These are phyloP conservation scores for Apiospora aurea DNA, from an alignment of 2,329 filamentous ascomycete genomes.

Conservation along the genomic window DNA sequence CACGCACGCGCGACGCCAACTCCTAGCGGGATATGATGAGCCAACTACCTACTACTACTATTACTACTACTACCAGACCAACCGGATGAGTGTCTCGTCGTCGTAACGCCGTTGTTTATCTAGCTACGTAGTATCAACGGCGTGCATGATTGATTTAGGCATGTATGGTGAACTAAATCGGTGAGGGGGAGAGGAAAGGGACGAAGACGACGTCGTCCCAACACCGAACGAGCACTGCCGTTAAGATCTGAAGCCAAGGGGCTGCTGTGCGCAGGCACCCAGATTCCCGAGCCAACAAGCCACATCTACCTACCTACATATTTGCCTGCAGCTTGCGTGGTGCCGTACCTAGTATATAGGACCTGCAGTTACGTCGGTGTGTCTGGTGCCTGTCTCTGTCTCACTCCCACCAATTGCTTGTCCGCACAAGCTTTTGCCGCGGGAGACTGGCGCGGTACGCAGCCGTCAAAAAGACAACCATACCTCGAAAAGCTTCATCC, in stretches of 20 bases:
- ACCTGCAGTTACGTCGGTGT: not conserved
- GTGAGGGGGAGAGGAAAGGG: not conserved
- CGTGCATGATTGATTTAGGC: not conserved
- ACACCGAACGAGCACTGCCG: not conserved
- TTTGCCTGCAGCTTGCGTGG: slow-evolving; percentile 13
- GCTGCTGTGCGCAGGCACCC: slow-evolving; percentile 11
- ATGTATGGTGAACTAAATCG: not conserved
- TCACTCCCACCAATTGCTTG: not conserved
- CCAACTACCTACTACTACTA: no score
- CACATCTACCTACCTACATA: not conserved
- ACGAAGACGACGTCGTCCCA: not conserved
- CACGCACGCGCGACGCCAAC: not conserved
- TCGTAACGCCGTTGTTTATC: not conserved
- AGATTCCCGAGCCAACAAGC: slow-evolving; percentile 16
- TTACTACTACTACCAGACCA: not conserved
- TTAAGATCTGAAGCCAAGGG: not conserved
- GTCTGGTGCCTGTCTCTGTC: slow-evolving; percentile 1
- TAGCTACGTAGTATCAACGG: not conserved
- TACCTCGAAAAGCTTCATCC: slow-evolving; percentile 1
- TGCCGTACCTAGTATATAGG: not conserved
- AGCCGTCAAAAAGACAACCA: slow-evolving; percentile 1
- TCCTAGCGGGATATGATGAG: slow-evolving; percentile 14
- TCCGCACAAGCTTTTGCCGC: not conserved
- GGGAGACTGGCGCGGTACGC: slow-evolving; percentile 5
- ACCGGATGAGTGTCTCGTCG: not conserved